Conservation (phyloP, 306 rosid species). For the Prunus persica region DNA sequence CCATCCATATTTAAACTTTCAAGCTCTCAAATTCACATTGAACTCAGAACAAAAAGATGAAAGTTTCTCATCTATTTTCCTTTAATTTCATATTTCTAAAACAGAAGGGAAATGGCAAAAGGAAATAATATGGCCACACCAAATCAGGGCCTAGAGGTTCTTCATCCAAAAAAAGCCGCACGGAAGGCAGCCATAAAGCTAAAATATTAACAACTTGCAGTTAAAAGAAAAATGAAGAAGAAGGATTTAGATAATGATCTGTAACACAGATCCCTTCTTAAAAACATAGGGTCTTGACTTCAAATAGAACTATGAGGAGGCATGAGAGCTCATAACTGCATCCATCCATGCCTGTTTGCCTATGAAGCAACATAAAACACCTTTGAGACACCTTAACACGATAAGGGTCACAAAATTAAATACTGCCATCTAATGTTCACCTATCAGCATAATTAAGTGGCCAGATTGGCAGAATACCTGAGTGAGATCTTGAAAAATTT, state of each 20-base stretch:
- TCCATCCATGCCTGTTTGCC: conserved; percentile 15
- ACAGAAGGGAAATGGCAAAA: not conserved
- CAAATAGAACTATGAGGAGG: not conserved
- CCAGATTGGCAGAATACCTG: conserved; percentile 58
- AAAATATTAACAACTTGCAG: not conserved
- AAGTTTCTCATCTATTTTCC: not conserved
- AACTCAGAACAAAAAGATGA: not conserved
- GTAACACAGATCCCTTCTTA: not conserved
- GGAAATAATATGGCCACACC: not conserved
- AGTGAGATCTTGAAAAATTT: conserved; percentile 93
- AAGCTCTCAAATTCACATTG: not conserved
- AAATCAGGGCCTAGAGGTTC: not conserved
- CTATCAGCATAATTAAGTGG: conserved; percentile 2
- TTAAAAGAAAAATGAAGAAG: not conserved
- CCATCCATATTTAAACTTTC: not conserved
- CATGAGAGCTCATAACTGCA: conserved; percentile 6
- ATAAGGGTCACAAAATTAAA: not conserved
- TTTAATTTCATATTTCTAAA: not conserved
- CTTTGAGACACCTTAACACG: conserved; percentile 1
- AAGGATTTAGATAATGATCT: not conserved
- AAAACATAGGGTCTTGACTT: not conserved
- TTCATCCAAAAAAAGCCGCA: not conserved
- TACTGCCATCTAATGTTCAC: not conserved
- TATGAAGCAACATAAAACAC: conserved; percentile 12
- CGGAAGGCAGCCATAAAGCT: too few species aligned